A percentile compares a stretch with the other conserved stretches of the same genome.
These are phyloP conservation scores for Globisporangium orthogonon DNA, from an alignment of 352 stramenopile genomes.

Conservation along the genomic window DNA sequence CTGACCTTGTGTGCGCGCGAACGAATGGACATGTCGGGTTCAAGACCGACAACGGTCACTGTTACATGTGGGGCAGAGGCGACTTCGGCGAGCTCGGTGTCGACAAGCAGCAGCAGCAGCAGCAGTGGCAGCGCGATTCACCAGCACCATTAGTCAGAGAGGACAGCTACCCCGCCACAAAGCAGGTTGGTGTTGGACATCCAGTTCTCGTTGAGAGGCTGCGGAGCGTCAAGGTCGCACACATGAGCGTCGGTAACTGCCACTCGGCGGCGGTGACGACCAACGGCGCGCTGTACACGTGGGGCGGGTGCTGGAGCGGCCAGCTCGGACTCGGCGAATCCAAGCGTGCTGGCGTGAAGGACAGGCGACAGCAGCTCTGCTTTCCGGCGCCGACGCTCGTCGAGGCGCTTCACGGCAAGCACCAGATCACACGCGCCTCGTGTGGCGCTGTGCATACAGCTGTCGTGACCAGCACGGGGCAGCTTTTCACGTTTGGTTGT, in stretches of 20 bases:
- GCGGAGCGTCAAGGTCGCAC: constrained; percentile 11
- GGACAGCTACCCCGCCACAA: neutral
- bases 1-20: constrained; percentile 33
- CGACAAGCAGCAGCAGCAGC: constrained; percentile 3
- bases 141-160: neutral
- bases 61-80: constrained; percentile 54
- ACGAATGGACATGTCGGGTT: constrained; percentile 43
- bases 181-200: neutral
- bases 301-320: constrained; percentile 64
- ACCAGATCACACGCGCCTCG: constrained; percentile 61
- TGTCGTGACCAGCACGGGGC: constrained; percentile 41
- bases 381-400: constrained; percentile 65
- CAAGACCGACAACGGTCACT: constrained; percentile 24
- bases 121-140: neutral
- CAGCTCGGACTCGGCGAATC: constrained; percentile 56
- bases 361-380: constrained; percentile 40
- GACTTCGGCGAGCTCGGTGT: constrained; percentile 57
- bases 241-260: constrained; percentile 56
- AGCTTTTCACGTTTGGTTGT: constrained; percentile 85
- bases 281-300: constrained; percentile 46
- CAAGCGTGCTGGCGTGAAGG: constrained; percentile 46
- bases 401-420: constrained; percentile 28
- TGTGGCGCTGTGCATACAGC: constrained; percentile 86
- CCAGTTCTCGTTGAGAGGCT: constrained; percentile 3
- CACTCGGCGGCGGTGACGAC: constrained; percentile 48